Conservation (phyloP, 495 filamentous ascomycete species). For the Xylaria palmicola region DNA sequence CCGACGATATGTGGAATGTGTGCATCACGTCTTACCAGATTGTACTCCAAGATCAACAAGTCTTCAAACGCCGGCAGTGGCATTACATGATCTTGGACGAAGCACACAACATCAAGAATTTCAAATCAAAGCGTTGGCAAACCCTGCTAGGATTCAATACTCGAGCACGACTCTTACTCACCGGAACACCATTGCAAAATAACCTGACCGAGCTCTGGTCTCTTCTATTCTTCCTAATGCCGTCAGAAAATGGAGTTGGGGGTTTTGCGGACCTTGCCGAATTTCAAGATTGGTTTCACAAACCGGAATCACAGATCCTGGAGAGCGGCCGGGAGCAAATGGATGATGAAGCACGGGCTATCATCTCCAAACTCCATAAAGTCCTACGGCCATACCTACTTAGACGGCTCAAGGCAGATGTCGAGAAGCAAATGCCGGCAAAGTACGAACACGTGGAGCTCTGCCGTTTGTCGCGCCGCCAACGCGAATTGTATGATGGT, state of each 20-base stretch:
- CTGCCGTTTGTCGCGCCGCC: conserved; percentile 90
- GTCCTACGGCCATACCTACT: conserved; percentile 91
- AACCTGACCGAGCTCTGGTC: conserved; percentile 97
- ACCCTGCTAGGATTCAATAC: conserved; percentile 89
- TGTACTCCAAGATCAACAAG: conserved; percentile 86
- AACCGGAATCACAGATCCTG: conserved; percentile 90
- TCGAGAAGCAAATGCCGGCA: conserved; percentile 98
- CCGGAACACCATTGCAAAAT: conserved; percentile 95
- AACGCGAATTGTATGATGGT: conserved; percentile 93
- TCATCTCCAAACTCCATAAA: conserved; percentile 89
- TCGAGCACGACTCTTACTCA: conserved; percentile 80
- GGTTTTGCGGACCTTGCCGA: conserved; percentile 88
- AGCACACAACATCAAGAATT: conserved; percentile 99
- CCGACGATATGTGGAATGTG: conserved; percentile 91
- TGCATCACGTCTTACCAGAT: conserved; percentile 96
- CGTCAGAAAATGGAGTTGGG: conserved; percentile 78
- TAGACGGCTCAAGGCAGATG: conserved; percentile 90
- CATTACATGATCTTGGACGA: conserved; percentile 99
- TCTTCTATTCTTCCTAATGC: conserved; percentile 92
- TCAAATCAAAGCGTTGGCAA: conserved; percentile 96
- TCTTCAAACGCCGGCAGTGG: conserved; percentile 92
- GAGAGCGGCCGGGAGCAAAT: conserved; percentile 91
- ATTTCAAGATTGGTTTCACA: conserved; percentile 90
- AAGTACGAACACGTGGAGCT: conserved; percentile 98
- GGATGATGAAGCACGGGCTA: conserved; percentile 85